phyloP scores from a whole-genome alignment of 2,329 filamentous ascomycete genomes.

The Exutisphaerella laricina region DNA sequence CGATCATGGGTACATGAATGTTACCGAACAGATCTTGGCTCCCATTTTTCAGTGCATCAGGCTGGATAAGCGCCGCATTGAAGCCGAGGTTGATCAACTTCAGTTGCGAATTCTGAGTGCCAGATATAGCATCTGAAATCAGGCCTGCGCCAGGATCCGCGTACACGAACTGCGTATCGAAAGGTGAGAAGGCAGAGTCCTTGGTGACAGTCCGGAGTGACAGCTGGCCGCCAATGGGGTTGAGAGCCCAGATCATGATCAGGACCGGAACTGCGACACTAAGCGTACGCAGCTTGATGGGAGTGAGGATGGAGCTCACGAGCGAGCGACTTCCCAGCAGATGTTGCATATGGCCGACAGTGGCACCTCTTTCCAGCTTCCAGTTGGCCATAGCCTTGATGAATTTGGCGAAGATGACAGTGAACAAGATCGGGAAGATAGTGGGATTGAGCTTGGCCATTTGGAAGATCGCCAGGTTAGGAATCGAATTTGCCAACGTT shows the following conservation, averaged over 20 bases:
- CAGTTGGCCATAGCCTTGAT: slow-evolving; percentile 5
- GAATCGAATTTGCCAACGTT: slow-evolving; percentile 7
- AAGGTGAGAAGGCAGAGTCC: neutral
- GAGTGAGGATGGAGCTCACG: slow-evolving; percentile 1
- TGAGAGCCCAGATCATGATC: slow-evolving; percentile 5
- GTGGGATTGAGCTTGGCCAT: slow-evolving; percentile 9
- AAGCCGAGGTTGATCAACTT: neutral
- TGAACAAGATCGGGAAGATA: slow-evolving; percentile 11
- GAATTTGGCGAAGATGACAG: slow-evolving; percentile 7
- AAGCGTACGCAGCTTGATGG: slow-evolving; percentile 4
- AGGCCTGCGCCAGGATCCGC: neutral
- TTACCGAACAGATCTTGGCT: neutral
- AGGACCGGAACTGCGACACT: slow-evolving; percentile 7
- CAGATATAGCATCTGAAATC: neutral
- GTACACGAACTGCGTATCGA: slow-evolving; percentile 8
- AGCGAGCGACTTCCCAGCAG: slow-evolving; percentile 11
- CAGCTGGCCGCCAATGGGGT: slow-evolving; percentile 7
- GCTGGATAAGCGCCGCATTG: neutral
- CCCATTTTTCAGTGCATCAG: neutral
- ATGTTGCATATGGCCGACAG: slow-evolving; percentile 6
- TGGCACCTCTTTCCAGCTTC: slow-evolving; percentile 9
- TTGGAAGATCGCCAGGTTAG: slow-evolving; percentile 7
- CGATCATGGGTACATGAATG: neutral
- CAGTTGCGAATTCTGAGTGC: neutral
- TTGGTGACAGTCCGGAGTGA: slow-evolving; percentile 9